A percentile compares a stretch with the other conserved stretches of the same genome.
Conservation (phyloP, 306 rosid genomes). For the Clitoria ternatea region DNA sequence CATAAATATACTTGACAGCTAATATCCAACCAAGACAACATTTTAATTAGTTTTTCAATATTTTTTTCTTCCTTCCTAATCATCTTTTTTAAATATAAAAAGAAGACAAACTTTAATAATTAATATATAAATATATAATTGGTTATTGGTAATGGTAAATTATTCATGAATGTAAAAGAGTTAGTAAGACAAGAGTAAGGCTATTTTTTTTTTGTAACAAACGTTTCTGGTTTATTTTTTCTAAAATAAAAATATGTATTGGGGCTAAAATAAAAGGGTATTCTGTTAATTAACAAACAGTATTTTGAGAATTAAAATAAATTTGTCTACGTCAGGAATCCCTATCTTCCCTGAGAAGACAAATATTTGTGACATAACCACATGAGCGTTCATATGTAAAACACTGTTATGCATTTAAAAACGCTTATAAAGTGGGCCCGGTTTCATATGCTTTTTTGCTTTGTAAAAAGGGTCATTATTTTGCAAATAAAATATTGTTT, state of each 20-base stretch:
- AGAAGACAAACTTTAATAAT: neutral
- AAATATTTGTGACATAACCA: constrained; percentile 22
- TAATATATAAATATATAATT: neutral
- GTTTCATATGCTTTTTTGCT: neutral
- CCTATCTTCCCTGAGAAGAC: constrained; percentile 28
- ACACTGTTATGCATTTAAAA: neutral
- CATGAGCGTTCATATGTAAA: neutral
- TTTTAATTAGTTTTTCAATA: neutral
- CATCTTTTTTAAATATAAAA: neutral
- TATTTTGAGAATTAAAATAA: neutral
- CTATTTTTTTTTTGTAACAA: constrained; percentile 19
- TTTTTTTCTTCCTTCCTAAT: neutral
- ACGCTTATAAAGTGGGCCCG: neutral
- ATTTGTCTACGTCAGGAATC: constrained; percentile 33
- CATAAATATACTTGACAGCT: constrained; percentile 64
- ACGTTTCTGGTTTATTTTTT: neutral
- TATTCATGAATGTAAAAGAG: neutral
- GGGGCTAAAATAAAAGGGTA: neutral
- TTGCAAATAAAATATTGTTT: no score
- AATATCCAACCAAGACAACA: constrained; percentile 60
- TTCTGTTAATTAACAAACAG: neutral
- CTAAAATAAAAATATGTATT: no score
- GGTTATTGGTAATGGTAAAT: no score
- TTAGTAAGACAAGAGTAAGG: constrained; percentile 4
- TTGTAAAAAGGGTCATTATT: neutral